phyloP scores from a whole-genome alignment of 495 filamentous ascomycete species.

The Daldinia caldariorum region DNA sequence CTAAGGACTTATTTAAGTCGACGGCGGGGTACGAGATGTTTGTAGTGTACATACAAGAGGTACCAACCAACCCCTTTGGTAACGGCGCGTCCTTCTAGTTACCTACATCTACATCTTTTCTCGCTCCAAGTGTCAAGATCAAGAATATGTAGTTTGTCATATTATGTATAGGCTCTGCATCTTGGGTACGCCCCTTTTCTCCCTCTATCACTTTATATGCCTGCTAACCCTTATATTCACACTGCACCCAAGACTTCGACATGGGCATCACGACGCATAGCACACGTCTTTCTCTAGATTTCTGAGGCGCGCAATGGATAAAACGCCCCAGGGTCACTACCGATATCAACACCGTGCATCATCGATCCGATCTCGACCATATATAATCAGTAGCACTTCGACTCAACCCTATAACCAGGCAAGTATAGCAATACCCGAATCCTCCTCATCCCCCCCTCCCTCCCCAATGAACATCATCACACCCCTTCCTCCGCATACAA shows the following conservation, averaged over 20 bases:
- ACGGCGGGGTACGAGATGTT: neutral
- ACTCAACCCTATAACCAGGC: neutral
- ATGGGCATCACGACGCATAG: no score
- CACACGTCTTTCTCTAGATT: no score
- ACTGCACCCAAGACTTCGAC: no score
- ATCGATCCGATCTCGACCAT: neutral
- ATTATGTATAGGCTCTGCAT: neutral
- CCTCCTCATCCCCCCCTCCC: no score
- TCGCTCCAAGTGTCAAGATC: neutral
- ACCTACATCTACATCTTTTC: neutral
- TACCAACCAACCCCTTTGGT: no score
- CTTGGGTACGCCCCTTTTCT: neutral
- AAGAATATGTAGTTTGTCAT: neutral
- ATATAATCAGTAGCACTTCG: neutral
- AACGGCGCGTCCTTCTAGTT: no score
- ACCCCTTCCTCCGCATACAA: conserved; percentile 56
- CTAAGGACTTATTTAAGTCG: conserved; percentile 3
- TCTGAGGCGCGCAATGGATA: no score
- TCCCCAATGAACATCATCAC: conserved; percentile 3
- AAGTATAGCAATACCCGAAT: neutral
- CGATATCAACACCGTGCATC: neutral
- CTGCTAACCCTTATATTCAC: neutral
- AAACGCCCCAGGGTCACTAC: no score
- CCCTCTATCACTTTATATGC: neutral
- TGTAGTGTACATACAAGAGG: neutral